Percentiles rank a stretch among this genome's conserved stretches.
Evolutionary conservation across 2,329 filamentous ascomycete genomes (phyloP).

Genomic region (Botrytis sinoallii): DNA sequence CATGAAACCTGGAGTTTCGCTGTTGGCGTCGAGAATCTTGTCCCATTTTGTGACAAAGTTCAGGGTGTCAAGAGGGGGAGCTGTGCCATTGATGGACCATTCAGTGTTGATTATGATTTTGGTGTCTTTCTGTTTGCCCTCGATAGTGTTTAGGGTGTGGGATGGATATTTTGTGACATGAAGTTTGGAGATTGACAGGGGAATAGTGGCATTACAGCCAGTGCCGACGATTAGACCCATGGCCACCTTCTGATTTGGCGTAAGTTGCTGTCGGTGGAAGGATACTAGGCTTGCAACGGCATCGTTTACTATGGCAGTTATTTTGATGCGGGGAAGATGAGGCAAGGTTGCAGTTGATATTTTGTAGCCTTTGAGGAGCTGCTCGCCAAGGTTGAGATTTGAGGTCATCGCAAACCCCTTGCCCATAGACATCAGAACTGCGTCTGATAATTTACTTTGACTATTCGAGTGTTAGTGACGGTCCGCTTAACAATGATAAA

Average conservation of each 20-base stretch:
- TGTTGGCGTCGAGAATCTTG: constrained; percentile 59
- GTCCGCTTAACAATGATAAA: not conserved
- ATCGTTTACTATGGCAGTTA: constrained; percentile 78
- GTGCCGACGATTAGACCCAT: constrained; percentile 84
- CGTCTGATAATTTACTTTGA: constrained; percentile 60
- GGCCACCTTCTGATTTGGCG: constrained; percentile 59
- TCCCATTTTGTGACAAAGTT: constrained; percentile 71
- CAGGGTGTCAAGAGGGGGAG: constrained; percentile 60
- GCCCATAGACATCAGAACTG: constrained; percentile 65
- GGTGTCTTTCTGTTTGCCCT: constrained; percentile 44
- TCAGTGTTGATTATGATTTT: constrained; percentile 79
- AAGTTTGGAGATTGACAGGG: constrained; percentile 61
- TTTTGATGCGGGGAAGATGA: constrained; percentile 61
- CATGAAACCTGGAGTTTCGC: constrained; percentile 79
- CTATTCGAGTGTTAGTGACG: constrained; percentile 24
- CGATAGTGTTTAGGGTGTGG: constrained; percentile 41
- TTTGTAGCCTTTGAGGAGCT: constrained; percentile 57
- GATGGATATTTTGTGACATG: constrained; percentile 59
- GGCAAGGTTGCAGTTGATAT: constrained; percentile 40
- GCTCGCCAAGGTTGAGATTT: constrained; percentile 57
- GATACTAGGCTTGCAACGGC: constrained; percentile 76
- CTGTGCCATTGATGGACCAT: constrained; percentile 76
- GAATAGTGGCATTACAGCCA: constrained; percentile 77
- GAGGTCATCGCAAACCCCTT: constrained; percentile 65
- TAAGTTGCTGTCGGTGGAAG: constrained; percentile 65